A percentile compares a stretch with the other conserved stretches of the same genome.
Conservation (phyloP, 768 basidiomycete genomes). For the Kwoniella europaea region DNA sequence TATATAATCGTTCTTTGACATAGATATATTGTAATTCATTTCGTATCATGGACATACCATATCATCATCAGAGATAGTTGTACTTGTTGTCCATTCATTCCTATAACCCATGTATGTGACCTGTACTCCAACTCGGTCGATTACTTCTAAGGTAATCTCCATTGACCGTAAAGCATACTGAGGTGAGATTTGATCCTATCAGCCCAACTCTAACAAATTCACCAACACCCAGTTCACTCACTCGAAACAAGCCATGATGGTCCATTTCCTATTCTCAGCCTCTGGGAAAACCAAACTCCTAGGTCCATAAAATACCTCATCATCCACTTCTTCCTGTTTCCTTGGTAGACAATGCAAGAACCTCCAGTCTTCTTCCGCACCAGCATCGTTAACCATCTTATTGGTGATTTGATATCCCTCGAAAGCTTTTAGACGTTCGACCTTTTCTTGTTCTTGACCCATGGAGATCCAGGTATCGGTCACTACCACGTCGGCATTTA, state of each 20-base stretch:
- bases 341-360: constrained; percentile 96
- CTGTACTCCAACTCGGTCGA: not conserved
- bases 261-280: constrained; percentile 97
- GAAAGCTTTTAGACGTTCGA: constrained; percentile 81
- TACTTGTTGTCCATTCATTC: not conserved
- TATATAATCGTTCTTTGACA: not conserved
- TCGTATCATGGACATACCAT: not conserved
- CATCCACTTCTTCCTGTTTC: constrained; percentile 90
- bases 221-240: constrained; percentile 26
- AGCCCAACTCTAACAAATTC: no score
- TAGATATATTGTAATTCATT: not conserved
- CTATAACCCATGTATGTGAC: not conserved
- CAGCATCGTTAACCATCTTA: constrained; percentile 75
- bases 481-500: constrained; percentile 88
- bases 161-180: constrained; percentile 22
- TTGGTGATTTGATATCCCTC: constrained; percentile 94
- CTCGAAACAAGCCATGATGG: constrained; percentile 85
- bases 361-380: constrained; percentile 84
- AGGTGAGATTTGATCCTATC: no score
- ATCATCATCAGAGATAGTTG: not conserved
- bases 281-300: constrained; percentile 91
- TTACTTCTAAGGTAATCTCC: constrained; percentile 14
- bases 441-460: constrained; percentile 96
- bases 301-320: constrained; percentile 94
- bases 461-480: constrained; percentile 99